Base-by-base conservation (phyloP, 139 green algal species). In the Picochlorum sp. region DNA sequence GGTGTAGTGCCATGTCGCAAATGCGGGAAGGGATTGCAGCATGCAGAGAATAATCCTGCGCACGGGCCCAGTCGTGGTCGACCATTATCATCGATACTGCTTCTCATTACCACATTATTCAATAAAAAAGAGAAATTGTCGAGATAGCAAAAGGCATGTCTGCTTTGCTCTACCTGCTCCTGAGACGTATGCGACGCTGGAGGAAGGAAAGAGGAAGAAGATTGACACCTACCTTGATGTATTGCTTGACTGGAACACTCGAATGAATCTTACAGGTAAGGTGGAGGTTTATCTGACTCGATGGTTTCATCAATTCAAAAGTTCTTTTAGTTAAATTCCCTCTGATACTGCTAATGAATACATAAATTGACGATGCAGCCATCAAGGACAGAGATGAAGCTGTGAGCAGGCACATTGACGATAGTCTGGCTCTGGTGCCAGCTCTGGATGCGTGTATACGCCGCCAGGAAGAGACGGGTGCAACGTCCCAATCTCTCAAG, bases 211-310 rank as follows among this genome's bases (percentile, higher is more conserved):
- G 58, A 57, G 63, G 7, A 18, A 39, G 20, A 68, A 81, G 66
- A 33, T 85, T 49, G 60, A 71, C 8, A 35, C 30, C 0, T 93
- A 85, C 67, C 29, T 93, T 9, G 72, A 80, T 35, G 63, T 78
- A 29, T 31, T 91, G 50, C 52, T 91, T 40, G 75, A 84, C 22
- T 57, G 75, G 32, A 90, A 91, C 65, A 55, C 80, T 30, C 50
- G 36, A 37, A 83, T 89, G 72, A 93, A 91, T 65, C 72, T 93
- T 1, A 93, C 83, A 63, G 84, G 83, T 82, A 33, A 7, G 74
- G n/a, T n/a, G n/a, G n/a, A n/a, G n/a, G n/a, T n/a, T n/a, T n/a
- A n/a, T n/a, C n/a, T n/a, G n/a, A n/a, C n/a, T n/a, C n/a, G n/a
- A n/a, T n/a, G n/a, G n/a, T n/a, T n/a, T n/a, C n/a, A n/a, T n/a